Percentiles rank a stretch among this genome's conserved stretches.
Conservation (phyloP, 805 yeast species). For the Yarrowia sp. region DNA sequence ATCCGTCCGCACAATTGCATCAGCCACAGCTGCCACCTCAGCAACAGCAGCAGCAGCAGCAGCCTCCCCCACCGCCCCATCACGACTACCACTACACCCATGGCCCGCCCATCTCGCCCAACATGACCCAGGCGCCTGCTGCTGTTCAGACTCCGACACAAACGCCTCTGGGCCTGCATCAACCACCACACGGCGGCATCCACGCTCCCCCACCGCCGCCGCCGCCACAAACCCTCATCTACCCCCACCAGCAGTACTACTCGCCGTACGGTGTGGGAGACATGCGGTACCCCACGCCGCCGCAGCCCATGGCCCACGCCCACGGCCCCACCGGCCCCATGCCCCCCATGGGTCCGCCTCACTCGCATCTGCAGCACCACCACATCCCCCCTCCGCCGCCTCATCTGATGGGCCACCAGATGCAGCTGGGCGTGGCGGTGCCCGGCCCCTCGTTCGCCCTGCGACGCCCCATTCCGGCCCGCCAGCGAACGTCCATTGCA, state of each 20-base stretch:
- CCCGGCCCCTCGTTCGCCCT: constrained; percentile 25
- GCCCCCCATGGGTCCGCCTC: constrained; percentile 29
- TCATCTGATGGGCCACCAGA: constrained; percentile 27
- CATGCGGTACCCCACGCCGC: constrained; percentile 36
- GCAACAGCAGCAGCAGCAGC: not conserved
- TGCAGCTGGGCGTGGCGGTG: constrained; percentile 16
- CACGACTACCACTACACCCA: constrained; percentile 31
- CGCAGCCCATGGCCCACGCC: constrained; percentile 19
- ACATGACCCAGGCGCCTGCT: constrained; percentile 11
- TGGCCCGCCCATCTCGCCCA: constrained; percentile 25
- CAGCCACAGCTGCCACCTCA: not conserved
- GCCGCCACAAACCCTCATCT: constrained; percentile 27
- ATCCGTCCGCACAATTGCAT: constrained; percentile 23
- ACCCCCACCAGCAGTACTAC: constrained; percentile 31
- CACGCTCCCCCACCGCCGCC: constrained; percentile 17
- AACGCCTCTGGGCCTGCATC: constrained; percentile 11
- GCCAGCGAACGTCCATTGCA: constrained; percentile 49
- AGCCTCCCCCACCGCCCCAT: not conserved
- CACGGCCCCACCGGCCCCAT: constrained; percentile 11
- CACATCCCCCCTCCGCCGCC: constrained; percentile 24
- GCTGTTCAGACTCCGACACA: constrained; percentile 12
- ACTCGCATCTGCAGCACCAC: constrained; percentile 28
- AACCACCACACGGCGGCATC: constrained; percentile 9
- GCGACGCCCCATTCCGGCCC: constrained; percentile 38
- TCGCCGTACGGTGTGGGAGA: constrained; percentile 21